Percentiles rank a stretch among this genome's conserved stretches.
These are phyloP conservation scores for Quercus phellos DNA, from an alignment of 331 rosid genomes.

Conservation along the genomic window DNA sequence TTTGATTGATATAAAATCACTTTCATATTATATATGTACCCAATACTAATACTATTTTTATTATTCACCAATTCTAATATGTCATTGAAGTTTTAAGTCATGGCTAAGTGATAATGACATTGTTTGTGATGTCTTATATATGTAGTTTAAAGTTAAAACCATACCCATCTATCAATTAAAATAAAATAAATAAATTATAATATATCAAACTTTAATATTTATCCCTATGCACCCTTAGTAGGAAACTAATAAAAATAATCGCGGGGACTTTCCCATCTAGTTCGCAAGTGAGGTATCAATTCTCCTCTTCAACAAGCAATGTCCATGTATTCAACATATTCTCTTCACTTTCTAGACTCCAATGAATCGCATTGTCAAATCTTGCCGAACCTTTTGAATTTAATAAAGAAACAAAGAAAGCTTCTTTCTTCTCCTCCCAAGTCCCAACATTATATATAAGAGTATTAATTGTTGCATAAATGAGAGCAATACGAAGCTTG, in stretches of 20 bases:
- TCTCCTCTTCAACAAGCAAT: conserved; percentile 42
- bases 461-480: background rate
- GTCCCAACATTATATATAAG: background rate
- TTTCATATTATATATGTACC: no score
- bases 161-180: no score
- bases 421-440: background rate
- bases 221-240: background rate
- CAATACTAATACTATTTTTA: no score
- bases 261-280: background rate
- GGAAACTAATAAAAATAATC: background rate
- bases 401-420: no score
- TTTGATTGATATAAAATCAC: no score
- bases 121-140: no score
- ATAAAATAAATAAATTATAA: no score
- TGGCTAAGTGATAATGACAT: no score
- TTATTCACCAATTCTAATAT: background rate
- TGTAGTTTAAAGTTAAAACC: no score
- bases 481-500: background rate
- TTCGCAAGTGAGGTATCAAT: background rate
- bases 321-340: conserved; percentile 2
- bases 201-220: background rate
- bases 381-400: conserved; percentile 48
- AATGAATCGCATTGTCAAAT: conserved; percentile 31
- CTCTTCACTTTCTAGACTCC: conserved; percentile 29
- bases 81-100: no score